These are phyloP conservation scores for Blastocladiella britannica DNA, from an alignment of 192 early-diverging fungal species.

Conservation along the genomic window DNA sequence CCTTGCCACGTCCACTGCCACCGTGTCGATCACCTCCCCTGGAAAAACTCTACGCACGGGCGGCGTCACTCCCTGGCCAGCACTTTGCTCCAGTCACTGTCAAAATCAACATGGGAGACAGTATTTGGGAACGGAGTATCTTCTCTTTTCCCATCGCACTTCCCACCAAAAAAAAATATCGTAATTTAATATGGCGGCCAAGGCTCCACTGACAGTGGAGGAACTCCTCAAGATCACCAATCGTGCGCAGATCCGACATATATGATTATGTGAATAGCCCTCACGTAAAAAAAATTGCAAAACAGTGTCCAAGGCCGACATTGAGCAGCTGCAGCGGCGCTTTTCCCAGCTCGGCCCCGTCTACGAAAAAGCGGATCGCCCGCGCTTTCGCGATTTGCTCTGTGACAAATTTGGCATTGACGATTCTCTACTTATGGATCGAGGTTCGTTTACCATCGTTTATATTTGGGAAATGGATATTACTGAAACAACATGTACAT, in stretches of 20 bases:
- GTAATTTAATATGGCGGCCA: no score
- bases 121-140: no score
- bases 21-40: no score
- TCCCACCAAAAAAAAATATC: no score
- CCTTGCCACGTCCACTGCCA: no score
- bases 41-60: no score
- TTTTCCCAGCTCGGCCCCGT: slow-evolving; percentile 14
- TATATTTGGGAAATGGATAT: no score
- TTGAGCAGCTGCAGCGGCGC: slow-evolving; percentile 18
- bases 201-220: neutral
- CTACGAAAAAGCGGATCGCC: slow-evolving; percentile 33
- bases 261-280: neutral
- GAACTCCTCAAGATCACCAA: neutral
- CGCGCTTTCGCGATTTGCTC: slow-evolving; percentile 29
- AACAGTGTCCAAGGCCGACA: slow-evolving; percentile 20
- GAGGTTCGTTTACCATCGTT: slow-evolving; percentile 18
- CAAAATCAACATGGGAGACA: no score
- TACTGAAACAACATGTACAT: neutral
- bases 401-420: slow-evolving; percentile 37
- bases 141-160: no score
- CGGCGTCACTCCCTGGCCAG: no score
- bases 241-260: neutral
- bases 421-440: slow-evolving; percentile 35
- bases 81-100: no score
- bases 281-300: no score